Evolutionary conservation across 2,329 filamentous ascomycete species (phyloP).

Genomic region (Colletotrichum tamarilloi): DNA sequence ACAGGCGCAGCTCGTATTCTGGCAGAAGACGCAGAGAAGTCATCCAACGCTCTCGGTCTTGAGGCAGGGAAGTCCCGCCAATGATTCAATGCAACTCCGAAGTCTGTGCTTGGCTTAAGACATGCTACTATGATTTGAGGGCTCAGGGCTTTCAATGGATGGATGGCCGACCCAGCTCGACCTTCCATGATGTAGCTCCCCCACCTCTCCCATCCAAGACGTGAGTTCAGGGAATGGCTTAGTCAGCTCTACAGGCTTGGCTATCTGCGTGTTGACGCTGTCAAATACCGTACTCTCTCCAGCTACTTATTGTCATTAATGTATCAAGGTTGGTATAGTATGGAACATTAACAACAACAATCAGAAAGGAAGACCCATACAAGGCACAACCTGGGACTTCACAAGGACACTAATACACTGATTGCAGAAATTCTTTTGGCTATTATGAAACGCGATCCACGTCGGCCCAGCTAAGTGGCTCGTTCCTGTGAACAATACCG

Average conservation of each 20-base stretch:
- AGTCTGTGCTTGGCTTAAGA: slow-evolving; percentile 23
- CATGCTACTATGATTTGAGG: slow-evolving; percentile 16
- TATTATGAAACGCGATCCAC: slow-evolving; percentile 3
- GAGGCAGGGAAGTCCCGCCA: slow-evolving; percentile 11
- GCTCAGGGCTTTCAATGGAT: slow-evolving; percentile 1
- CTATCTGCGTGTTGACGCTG: background rate
- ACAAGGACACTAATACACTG: background rate
- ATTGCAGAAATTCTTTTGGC: background rate
- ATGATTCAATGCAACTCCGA: background rate
- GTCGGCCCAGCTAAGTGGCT: background rate
- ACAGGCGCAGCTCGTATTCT: slow-evolving; percentile 2
- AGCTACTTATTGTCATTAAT: background rate
- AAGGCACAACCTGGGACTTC: background rate
- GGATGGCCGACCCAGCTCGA: background rate
- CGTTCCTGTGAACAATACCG: background rate
- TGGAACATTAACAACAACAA: background rate
- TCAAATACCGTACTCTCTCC: background rate
- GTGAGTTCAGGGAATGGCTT: background rate
- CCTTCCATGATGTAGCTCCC: background rate
- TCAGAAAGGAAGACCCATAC: background rate
- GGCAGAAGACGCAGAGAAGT: slow-evolving; percentile 7
- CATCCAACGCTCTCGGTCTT: background rate
- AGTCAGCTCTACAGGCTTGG: background rate
- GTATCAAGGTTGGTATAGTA: too few relatives aligned
- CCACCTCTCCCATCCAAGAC: background rate